Evolutionary conservation across 768 basidiomycete genomes (phyloP).

Genomic region (Leccinum longicurvipes): DNA sequence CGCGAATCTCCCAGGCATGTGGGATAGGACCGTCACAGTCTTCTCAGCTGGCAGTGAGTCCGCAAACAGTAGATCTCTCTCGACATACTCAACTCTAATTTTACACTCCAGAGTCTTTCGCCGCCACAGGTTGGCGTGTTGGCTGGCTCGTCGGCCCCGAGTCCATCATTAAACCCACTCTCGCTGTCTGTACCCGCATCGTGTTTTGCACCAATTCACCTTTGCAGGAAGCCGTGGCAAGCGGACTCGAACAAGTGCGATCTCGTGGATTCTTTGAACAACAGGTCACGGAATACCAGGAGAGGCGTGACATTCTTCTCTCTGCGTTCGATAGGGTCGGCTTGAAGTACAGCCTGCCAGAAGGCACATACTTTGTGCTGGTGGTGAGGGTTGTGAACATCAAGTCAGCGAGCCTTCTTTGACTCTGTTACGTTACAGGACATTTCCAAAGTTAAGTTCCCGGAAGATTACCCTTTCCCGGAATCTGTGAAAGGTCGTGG

Average conservation of each 20-base stretch:
- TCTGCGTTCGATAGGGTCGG: conserved; percentile 81
- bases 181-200: conserved; percentile 90
- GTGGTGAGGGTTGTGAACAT: conserved; percentile 47
- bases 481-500: conserved; percentile 71
- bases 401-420: neutral
- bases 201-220: conserved; percentile 96
- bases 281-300: conserved; percentile 75
- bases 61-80: neutral
- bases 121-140: conserved; percentile 95
- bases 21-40: conserved; percentile 96
- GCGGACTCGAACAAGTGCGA: conserved; percentile 78
- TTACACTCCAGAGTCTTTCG: conserved; percentile 73
- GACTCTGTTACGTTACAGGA: conserved; percentile 45
- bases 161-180: conserved; percentile 78
- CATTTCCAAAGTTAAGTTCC: conserved; percentile 72
- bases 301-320: conserved; percentile 71
- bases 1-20: conserved; percentile 95
- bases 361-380: conserved; percentile 90
- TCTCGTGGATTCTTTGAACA: conserved; percentile 73
- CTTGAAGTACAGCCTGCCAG: conserved; percentile 80
- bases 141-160: conserved; percentile 93
- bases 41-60: conserved; percentile 89
- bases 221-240: conserved; percentile 89
- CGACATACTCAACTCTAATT: neutral
- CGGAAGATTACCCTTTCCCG: conserved; percentile 84